Base-by-base conservation (phyloP, 371 early-diverging fungal species). In the Apophysomyces elegans region DNA sequence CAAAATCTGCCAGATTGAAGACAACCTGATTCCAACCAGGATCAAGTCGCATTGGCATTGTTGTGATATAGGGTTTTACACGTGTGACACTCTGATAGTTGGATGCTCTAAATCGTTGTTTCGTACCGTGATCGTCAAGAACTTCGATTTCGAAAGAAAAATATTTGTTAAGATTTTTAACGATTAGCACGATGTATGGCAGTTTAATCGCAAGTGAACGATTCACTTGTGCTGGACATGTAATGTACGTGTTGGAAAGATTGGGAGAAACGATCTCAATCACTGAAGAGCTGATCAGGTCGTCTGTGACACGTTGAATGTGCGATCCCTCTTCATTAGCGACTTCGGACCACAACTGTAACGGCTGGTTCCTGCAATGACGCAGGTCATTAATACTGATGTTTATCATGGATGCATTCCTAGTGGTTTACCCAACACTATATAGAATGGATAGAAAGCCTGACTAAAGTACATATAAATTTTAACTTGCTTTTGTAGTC, bases 11-110 rank as follows among this genome's bases (percentile, higher is more conserved):
- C 62, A 98, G 70, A 73, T 98, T 91, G 72, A 96, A 84, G 54
- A 91, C 90, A 65, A 98, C 87, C 71, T 97, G 95, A 76, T 98
- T 98, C 98, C 98, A 98, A 7, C 95, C 97, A 64, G 91, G 88
- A 73, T 98, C 98, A 45, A 98, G 81, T 5, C 95, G 90, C 89
- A 98, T 84, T 0, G 97, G 98, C 95, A 98, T 92, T 0, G 94
- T 93, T 44, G 93, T 90, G 58, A 98, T 93, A 61, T 89, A 90
- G 8, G 94, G 93, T 58, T 94, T 92, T 35, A 96, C 91, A 16
- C 90, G 88, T 5, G 96, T 93, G 8, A 85, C 78, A 0, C 87
- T 79, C 88, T 95, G 95, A 77, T 92, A 98, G 72, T 96, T 98
- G n/a, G 92, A 90, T 7, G 95, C 91, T 56, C 97, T 79, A 68